Evolutionary conservation across 257 asterid genomes (phyloP).

Genomic region (Anisodus tanguticus): DNA sequence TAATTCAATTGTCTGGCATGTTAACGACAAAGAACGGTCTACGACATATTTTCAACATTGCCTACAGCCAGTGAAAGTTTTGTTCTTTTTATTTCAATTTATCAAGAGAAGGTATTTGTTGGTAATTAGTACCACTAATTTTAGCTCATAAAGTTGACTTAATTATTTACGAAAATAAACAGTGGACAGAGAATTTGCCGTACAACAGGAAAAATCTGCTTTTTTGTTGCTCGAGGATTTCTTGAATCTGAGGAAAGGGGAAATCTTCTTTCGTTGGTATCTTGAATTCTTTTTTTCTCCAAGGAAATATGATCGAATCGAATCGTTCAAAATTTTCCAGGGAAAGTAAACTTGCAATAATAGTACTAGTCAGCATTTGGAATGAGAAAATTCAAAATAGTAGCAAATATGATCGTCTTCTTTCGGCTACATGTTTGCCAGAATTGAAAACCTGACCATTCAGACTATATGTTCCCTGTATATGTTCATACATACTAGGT

Average conservation of each 20-base stretch:
- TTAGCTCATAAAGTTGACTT: neutral
- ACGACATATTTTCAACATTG: neutral
- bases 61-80: neutral
- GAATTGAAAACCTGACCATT: constrained; percentile 39
- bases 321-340: constrained; percentile 25
- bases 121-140: neutral
- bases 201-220: neutral
- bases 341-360: constrained; percentile 33
- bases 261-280: neutral
- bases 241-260: constrained; percentile 48
- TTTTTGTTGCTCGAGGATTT: constrained; percentile 73
- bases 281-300: constrained; percentile 1
- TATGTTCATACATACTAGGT: neutral
- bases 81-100: neutral
- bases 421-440: constrained; percentile 65
- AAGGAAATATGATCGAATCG: constrained; percentile 38
- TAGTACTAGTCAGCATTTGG: constrained; percentile 50
- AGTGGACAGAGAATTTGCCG: neutral
- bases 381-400: constrained; percentile 37
- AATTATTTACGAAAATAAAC: neutral
- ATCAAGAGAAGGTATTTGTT: neutral
- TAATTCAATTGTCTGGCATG: constrained; percentile 25
- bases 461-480: constrained; percentile 29
- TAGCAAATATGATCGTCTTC: constrained; percentile 36
- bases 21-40: constrained; percentile 1